A percentile compares a stretch with the other conserved stretches of the same genome.
phyloP scores from a whole-genome alignment of 2,329 filamentous ascomycete genomes.

The Botrytis tulipae region DNA sequence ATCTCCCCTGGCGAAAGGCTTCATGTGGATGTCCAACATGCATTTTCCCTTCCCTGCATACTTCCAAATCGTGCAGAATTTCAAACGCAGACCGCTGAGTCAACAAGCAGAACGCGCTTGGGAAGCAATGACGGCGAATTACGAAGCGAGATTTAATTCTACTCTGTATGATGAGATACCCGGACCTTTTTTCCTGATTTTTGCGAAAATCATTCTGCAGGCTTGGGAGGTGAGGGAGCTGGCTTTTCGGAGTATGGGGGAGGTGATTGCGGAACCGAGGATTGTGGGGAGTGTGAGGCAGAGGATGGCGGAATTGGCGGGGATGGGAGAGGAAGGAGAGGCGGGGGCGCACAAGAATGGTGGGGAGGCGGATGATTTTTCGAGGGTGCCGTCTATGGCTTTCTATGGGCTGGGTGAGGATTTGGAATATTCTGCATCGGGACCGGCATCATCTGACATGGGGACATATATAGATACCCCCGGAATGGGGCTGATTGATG shows the following conservation, averaged over 20 bases:
- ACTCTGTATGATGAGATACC: constrained; percentile 2
- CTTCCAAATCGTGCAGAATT: constrained; percentile 38
- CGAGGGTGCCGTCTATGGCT: constrained; percentile 24
- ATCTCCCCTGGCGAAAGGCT: constrained; percentile 35
- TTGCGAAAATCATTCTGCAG: constrained; percentile 31
- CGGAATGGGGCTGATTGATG: constrained; percentile 26
- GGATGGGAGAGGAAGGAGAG: not conserved
- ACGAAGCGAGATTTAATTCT: constrained; percentile 30
- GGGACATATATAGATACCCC: constrained; percentile 24
- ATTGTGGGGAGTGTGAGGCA: constrained; percentile 32
- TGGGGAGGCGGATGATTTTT: constrained; percentile 10
- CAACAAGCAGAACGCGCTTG: constrained; percentile 35
- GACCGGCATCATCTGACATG: not conserved
- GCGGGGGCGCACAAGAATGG: not conserved
- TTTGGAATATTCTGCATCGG: constrained; percentile 8
- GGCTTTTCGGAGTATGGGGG: constrained; percentile 24
- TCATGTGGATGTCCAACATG: constrained; percentile 37
- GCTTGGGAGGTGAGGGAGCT: constrained; percentile 34
- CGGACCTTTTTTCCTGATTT: constrained; percentile 28
- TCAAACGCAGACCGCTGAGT: constrained; percentile 33
- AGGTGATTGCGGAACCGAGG: constrained; percentile 26
- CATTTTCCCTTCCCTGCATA: constrained; percentile 40
- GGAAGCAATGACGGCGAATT: constrained; percentile 34
- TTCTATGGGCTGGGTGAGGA: constrained; percentile 24
- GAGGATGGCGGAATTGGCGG: constrained; percentile 22